Percentiles rank a stretch among this genome's conserved stretches.
Evolutionary conservation across 2,329 filamentous ascomycete genomes (phyloP).

Genomic region (Epichloe baconii): DNA sequence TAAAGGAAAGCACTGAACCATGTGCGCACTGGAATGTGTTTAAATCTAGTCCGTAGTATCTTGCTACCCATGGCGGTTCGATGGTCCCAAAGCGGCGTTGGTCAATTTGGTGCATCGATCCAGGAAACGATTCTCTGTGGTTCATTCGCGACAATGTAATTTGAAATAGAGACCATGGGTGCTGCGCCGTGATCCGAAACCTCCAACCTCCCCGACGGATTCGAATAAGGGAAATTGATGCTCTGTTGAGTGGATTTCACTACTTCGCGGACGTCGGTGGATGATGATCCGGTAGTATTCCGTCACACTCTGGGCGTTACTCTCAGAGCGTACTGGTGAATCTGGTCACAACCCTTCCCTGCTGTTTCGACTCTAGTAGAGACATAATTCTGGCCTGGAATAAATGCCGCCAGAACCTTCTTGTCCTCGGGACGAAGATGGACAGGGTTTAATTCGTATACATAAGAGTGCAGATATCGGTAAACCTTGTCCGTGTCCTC

Average conservation of each 20-base stretch:
- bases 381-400: conserved; percentile 57
- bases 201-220: conserved; percentile 42
- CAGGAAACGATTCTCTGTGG: too few relatives aligned
- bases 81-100: too few relatives aligned
- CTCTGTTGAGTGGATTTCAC: conserved; percentile 13
- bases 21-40: too few relatives aligned
- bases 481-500: conserved; percentile 45
- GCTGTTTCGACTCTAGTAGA: conserved; percentile 48
- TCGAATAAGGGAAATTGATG: conserved; percentile 17
- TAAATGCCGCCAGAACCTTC: conserved; percentile 46
- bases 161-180: too few relatives aligned
- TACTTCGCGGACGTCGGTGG: conserved; percentile 48
- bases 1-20: too few relatives aligned
- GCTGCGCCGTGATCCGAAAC: conserved; percentile 50
- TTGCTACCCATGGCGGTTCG: too few relatives aligned
- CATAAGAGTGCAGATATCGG: conserved; percentile 51
- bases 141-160: too few relatives aligned
- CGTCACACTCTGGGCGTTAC: conserved; percentile 39
- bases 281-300: conserved; percentile 59
- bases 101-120: too few relatives aligned
- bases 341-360: conserved; percentile 46
- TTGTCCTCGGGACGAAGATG: conserved; percentile 52
- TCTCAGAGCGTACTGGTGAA: conserved; percentile 60
- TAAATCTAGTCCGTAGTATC: too few relatives aligned
- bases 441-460: background rate